These are phyloP conservation scores for Malus fusca DNA, from an alignment of 306 rosid genomes.

Conservation along the genomic window DNA sequence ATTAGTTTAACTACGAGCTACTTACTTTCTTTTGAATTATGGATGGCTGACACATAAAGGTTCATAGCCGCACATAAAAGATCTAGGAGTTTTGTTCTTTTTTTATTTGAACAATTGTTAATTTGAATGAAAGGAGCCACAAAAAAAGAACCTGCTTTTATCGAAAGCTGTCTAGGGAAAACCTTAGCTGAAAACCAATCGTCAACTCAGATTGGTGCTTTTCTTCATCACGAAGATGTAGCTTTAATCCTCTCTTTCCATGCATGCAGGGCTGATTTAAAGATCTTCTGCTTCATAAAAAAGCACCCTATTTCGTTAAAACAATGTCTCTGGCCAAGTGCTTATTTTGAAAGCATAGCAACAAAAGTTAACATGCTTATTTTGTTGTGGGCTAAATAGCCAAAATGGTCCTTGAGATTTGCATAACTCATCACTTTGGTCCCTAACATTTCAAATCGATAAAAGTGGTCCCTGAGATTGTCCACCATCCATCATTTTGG, in stretches of 20 bases:
- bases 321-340: not conserved
- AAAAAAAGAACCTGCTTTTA: not conserved
- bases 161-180: not conserved
- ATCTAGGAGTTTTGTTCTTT: slow-evolving; percentile 13
- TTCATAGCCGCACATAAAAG: slow-evolving; percentile 23
- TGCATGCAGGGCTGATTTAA: slow-evolving; percentile 4
- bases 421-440: too few relatives aligned
- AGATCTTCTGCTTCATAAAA: not conserved
- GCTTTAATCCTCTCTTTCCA: slow-evolving; percentile 1
- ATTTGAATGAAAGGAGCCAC: not conserved
- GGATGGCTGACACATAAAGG: slow-evolving; percentile 51
- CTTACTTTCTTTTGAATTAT: slow-evolving; percentile 3
- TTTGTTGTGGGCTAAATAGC: not conserved
- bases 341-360: not conserved
- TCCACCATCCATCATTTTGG: too few relatives aligned
- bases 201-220: slow-evolving; percentile 46
- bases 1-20: not conserved
- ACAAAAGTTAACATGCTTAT: not conserved
- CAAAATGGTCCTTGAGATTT: too few relatives aligned
- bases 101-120: not conserved
- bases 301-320: not conserved
- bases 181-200: slow-evolving; percentile 8
- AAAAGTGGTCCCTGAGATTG: too few relatives aligned
- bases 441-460: too few relatives aligned
- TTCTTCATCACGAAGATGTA: slow-evolving; percentile 61